Percentiles rank a stretch among this genome's conserved stretches.
Conservation (phyloP, 129 eudicot species). For the Cynara cardunculus region DNA sequence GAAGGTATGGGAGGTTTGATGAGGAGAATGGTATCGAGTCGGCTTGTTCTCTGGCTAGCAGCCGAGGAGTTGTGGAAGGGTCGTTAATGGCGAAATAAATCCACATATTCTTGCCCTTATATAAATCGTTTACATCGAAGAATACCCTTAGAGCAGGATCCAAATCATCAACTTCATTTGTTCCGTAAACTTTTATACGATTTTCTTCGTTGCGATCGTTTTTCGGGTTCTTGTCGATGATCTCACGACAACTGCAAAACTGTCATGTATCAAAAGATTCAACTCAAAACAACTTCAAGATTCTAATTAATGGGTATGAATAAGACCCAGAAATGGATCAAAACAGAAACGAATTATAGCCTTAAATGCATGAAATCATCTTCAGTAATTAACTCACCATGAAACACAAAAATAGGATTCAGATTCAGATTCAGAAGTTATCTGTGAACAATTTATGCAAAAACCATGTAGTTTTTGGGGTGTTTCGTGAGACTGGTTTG, state of each 20-base stretch:
- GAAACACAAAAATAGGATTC: background rate
- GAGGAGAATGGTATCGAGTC: slow-evolving; percentile 34
- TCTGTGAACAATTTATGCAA: too few species aligned
- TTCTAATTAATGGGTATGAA: too few species aligned
- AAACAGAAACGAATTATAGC: background rate
- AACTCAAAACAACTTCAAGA: background rate
- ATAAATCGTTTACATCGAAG: slow-evolving; percentile 50
- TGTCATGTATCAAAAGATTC: slow-evolving; percentile 1
- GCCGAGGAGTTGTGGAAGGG: slow-evolving; percentile 45
- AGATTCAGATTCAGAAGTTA: background rate
- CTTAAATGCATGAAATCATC: background rate
- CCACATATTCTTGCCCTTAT: slow-evolving; percentile 46
- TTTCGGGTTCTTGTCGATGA: background rate
- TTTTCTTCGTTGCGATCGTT: slow-evolving; percentile 1
- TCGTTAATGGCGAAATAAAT: slow-evolving; percentile 57
- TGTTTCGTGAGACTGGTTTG: too few species aligned
- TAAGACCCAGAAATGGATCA: background rate
- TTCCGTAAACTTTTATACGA: slow-evolving; percentile 10
- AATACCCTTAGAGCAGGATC: slow-evolving; percentile 66
- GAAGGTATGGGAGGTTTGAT: slow-evolving; percentile 17
- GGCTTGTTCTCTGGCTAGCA: slow-evolving; percentile 28
- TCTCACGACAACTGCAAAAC: slow-evolving; percentile 26
- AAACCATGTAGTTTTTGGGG: too few species aligned
- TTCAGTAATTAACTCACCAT: background rate
- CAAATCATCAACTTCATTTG: slow-evolving; percentile 10